phyloP scores from a whole-genome alignment of 1,284 basidiomycete genomes.

The Laetiporus sulphureus region DNA sequence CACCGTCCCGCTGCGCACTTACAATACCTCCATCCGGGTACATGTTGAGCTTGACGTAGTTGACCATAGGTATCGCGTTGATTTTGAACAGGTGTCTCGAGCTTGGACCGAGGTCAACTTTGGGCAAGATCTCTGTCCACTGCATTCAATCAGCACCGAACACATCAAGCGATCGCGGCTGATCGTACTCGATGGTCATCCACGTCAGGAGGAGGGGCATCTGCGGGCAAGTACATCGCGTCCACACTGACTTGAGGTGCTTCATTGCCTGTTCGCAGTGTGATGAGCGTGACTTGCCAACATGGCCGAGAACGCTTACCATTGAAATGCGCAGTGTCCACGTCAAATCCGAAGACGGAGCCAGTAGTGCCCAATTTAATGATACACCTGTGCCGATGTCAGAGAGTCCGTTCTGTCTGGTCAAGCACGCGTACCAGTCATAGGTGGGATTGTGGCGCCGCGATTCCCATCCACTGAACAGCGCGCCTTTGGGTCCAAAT shows the following conservation, averaged over 20 bases:
- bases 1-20: constrained; percentile 25
- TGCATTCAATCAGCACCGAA: constrained; percentile 21
- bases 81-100: constrained; percentile 84
- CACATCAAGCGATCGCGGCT: constrained; percentile 38
- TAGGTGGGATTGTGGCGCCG: constrained; percentile 82
- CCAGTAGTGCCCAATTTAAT: constrained; percentile 83
- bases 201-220: constrained; percentile 33
- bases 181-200: too few species aligned
- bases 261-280: constrained; percentile 67
- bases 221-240: constrained; percentile 44
- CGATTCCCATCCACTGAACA: constrained; percentile 95
- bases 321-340: constrained; percentile 95
- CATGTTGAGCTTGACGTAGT: constrained; percentile 90
- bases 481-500: constrained; percentile 92
- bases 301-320: constrained; percentile 32
- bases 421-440: constrained; percentile 81
- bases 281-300: not conserved
- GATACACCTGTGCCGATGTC: constrained; percentile 61
- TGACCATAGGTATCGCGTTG: constrained; percentile 47
- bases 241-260: constrained; percentile 77
- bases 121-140: constrained; percentile 83
- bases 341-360: constrained; percentile 80
- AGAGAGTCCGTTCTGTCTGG: not conserved
- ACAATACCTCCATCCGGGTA: constrained; percentile 96
- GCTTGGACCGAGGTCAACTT: constrained; percentile 71